These are phyloP conservation scores for Aspergillus carlsbadensis DNA, from an alignment of 495 filamentous ascomycete species.

Conservation along the genomic window DNA sequence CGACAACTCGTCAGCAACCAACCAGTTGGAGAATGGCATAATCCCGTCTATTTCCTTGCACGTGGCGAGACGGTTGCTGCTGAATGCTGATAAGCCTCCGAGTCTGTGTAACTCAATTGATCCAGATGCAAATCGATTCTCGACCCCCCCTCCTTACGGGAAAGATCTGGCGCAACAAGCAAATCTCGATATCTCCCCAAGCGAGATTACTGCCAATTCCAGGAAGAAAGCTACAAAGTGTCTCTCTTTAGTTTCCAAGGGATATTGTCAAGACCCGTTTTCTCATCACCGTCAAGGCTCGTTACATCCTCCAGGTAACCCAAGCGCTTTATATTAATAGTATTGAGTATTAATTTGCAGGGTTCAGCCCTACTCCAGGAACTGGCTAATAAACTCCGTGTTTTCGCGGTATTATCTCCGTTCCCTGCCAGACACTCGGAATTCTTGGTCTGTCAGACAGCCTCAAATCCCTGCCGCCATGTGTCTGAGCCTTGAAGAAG, in stretches of 20 bases:
- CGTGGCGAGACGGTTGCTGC: constrained; percentile 8
- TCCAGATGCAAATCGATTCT: constrained; percentile 7
- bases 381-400: not conserved
- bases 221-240: not conserved
- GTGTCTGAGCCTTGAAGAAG: constrained; percentile 10
- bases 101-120: constrained; percentile 18
- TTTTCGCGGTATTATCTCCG: not conserved
- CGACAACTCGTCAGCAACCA: not conserved
- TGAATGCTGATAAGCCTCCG: constrained; percentile 9
- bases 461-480: constrained; percentile 11
- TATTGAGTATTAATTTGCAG: not conserved
- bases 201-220: not conserved
- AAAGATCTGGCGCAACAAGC: too few species aligned
- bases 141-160: not conserved
- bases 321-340: not conserved
- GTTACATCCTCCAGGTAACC: not conserved
- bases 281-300: too few species aligned
- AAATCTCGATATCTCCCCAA: not conserved
- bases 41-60: constrained; percentile 5
- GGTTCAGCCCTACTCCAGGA: constrained; percentile 6
- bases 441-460: not conserved
- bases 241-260: too few species aligned
- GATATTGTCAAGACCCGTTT: too few species aligned
- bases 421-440: not conserved
- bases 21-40: not conserved